Conservation (phyloP, 345 rosid genomes). For the Salix koriyanagi region DNA sequence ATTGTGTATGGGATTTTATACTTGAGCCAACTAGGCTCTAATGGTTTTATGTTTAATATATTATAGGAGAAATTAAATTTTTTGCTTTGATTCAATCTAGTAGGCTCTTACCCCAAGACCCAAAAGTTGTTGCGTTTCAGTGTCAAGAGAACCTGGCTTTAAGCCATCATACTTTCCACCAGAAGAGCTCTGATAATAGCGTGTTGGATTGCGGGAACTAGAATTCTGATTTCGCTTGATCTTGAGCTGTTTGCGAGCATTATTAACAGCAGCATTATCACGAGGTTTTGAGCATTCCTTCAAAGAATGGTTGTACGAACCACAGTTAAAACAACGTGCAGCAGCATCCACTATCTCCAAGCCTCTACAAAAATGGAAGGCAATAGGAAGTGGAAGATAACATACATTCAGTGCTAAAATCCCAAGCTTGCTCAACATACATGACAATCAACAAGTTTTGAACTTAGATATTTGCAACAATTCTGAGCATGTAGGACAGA, state of each 20-base stretch:
- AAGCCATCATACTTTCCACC: constrained; percentile 79
- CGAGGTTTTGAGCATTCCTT: constrained; percentile 89
- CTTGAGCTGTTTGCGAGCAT: constrained; percentile 76
- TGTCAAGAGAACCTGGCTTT: constrained; percentile 77
- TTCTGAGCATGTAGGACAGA: not conserved
- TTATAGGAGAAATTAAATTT: not conserved
- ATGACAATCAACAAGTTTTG: not conserved
- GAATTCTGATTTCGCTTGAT: constrained; percentile 57
- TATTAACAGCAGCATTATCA: constrained; percentile 66
- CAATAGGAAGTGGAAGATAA: constrained; percentile 2
- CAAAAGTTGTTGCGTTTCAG: constrained; percentile 73
- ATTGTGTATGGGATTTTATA: not conserved
- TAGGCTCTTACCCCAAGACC: constrained; percentile 67
- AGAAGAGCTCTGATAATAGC: constrained; percentile 68
- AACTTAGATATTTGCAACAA: not conserved
- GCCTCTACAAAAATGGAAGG: constrained; percentile 48
- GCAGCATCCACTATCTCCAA: constrained; percentile 67
- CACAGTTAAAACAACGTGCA: constrained; percentile 90
- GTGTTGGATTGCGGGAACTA: constrained; percentile 48
- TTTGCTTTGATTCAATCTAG: not conserved
- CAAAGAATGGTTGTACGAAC: constrained; percentile 80
- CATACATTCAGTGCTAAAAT: not conserved
- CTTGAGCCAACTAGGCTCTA: not conserved
- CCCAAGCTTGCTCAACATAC: not conserved
- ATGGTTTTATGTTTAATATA: not conserved